Evolutionary conservation across 176 grass and related monocot genomes (phyloP).

Genomic region (Eremochloa ophiuroides): DNA sequence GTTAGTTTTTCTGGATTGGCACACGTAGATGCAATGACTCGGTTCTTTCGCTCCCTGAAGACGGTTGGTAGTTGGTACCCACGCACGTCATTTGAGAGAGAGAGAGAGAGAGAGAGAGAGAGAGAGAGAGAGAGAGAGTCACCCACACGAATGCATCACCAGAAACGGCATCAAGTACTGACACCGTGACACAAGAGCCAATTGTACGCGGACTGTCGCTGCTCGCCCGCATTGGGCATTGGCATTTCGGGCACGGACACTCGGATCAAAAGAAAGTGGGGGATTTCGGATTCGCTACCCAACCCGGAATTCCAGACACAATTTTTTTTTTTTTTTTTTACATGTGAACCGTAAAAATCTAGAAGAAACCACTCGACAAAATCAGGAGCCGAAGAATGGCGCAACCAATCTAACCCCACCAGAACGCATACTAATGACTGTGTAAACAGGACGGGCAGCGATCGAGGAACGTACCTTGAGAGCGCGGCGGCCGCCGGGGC

Average conservation of each 20-base stretch:
- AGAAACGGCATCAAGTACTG: conserved; percentile 6
- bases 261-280: neutral
- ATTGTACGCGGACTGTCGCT: neutral
- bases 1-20: neutral
- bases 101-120: neutral
- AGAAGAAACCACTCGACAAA: neutral
- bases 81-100: neutral
- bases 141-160: neutral
- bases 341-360: neutral
- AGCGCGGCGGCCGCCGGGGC: conserved; percentile 35
- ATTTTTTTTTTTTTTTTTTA: too few species aligned
- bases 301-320: neutral
- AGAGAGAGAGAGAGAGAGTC: too few species aligned
- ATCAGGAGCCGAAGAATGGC: neutral
- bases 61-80: neutral
- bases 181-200: neutral
- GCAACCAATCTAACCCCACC: conserved; percentile 7
- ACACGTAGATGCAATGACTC: neutral
- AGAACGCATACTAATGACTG: neutral
- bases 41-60: neutral
- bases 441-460: neutral
- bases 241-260: neutral
- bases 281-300: neutral
- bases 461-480: conserved; percentile 38
- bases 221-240: neutral